Conservation (phyloP, 2,329 filamentous ascomycete species). For the Colletotrichum tamarilloi region DNA sequence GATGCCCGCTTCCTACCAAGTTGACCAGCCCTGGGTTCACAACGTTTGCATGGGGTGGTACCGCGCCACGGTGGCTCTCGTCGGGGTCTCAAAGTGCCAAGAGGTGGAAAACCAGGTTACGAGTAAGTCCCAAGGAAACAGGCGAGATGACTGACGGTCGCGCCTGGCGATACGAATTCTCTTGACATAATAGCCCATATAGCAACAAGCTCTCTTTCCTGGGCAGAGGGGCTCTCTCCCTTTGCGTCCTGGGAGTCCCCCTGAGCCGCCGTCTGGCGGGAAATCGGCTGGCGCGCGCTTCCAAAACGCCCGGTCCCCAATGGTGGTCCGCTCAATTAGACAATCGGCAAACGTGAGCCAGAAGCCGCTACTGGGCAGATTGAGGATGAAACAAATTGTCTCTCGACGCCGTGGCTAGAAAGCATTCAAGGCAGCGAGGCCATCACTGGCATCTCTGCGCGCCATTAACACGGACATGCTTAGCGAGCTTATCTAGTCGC, state of each 20-base stretch:
- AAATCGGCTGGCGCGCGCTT: conserved; percentile 29
- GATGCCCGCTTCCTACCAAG: neutral
- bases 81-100: conserved; percentile 5
- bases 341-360: conserved; percentile 9
- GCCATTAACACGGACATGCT: neutral
- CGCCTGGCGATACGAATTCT: neutral
- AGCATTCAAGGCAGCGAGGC: neutral
- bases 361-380: neutral
- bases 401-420: neutral
- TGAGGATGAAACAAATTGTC: conserved; percentile 21
- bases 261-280: conserved; percentile 1
- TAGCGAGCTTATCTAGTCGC: neutral
- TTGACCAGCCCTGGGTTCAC: neutral
- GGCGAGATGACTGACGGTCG: neutral
- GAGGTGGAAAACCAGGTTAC: conserved; percentile 1
- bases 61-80: conserved; percentile 14
- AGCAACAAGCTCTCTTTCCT: neutral
- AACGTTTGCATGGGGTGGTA: neutral
- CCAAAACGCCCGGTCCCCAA: conserved; percentile 16
- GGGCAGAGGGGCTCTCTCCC: neutral
- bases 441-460: conserved; percentile 5
- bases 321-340: conserved; percentile 9
- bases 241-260: neutral
- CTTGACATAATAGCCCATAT: neutral
- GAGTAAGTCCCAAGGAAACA: conserved; percentile 14